Evolutionary conservation across 2,329 filamentous ascomycete genomes (phyloP), one percentile per base, ranked within the genome.

Genomic region (Stylonectria norvegica): DNA sequence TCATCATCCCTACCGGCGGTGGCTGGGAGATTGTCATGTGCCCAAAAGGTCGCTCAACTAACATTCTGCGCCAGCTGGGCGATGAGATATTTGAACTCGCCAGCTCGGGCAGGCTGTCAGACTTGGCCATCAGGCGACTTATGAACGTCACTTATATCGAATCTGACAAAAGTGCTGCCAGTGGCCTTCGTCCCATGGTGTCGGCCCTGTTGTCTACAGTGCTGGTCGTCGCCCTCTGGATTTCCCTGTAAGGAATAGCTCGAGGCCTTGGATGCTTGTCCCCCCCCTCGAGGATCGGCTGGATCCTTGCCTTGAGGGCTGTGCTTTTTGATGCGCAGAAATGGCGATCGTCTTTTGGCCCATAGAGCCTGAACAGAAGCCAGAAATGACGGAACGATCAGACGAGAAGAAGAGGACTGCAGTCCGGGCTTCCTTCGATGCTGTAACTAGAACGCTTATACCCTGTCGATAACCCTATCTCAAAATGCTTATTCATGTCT

Each of bases 21-120:
- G 86, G 86, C 1, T 93, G 86, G 71, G 80, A 90, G 60, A 74
- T 93, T 11, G 74, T 85, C 8, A 87, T 93, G 61, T 93, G 88
- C 60, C 88, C 88, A 2, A 58, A 57, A 10, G 78, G 78, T 8
- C 62, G 78, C 36, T 80, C 76, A 46, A 81, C 78, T 25, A 72
- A 80, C 53, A 82, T 82, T 44, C 59, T 81, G 22, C 63, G 62
- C 20, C 72, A 73, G 5, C 70, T 79, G 51, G 68, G 70, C 12
- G 55, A 66, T 10, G 68, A 79, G 57, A 58, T 81, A 51, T 63
- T 65, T 17, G 61, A 68, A 44, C 59, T 81, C 15, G 74, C 70
- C 15, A 64, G 60, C 9, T 61, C 63, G 2, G 69, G 72, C 1
- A 56, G 53, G 15, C 55, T 76, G 20, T 63, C 64, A 8, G 52